Evolutionary conservation across 371 early-diverging fungal species (phyloP).

Genomic region (Apophysomyces elegans): DNA sequence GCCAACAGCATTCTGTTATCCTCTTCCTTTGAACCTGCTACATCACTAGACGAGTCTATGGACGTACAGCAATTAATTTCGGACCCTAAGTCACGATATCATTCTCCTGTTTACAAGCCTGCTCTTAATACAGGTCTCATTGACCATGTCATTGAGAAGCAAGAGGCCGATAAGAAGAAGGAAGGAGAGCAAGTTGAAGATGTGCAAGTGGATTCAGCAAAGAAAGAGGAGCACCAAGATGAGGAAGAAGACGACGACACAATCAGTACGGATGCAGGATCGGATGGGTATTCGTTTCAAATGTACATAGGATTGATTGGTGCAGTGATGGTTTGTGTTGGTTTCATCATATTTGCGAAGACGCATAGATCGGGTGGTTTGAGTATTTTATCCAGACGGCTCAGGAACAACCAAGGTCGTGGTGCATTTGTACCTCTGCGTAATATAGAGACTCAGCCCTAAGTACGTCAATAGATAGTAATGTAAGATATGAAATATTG

Average conservation of each 20-base stretch:
- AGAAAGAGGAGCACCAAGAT: slow-evolving; percentile 7
- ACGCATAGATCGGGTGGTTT: slow-evolving; percentile 25
- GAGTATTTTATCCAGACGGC: slow-evolving; percentile 31
- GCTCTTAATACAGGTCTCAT: slow-evolving; percentile 32
- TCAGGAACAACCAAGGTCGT: slow-evolving; percentile 26
- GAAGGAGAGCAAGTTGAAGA: slow-evolving; percentile 3
- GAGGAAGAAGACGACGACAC: too few relatives aligned
- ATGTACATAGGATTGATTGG: slow-evolving; percentile 28
- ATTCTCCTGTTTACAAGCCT: slow-evolving; percentile 35
- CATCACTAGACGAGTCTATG: slow-evolving; percentile 16
- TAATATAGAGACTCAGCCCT: slow-evolving; percentile 31
- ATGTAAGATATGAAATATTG: not conserved
- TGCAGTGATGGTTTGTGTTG: slow-evolving; percentile 29
- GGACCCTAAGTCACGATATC: slow-evolving; percentile 16
- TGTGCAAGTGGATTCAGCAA: not conserved
- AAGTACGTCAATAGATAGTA: not conserved
- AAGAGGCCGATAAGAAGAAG: slow-evolving; percentile 25
- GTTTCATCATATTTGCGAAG: slow-evolving; percentile 30
- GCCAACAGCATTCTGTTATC: slow-evolving; percentile 45
- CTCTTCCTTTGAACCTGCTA: slow-evolving; percentile 33
- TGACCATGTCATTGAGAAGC: slow-evolving; percentile 25
- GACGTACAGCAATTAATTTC: slow-evolving; percentile 22
- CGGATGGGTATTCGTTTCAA: slow-evolving; percentile 10
- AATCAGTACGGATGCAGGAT: not conserved
- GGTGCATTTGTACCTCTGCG: slow-evolving; percentile 42